Base-by-base conservation (phyloP, 306 rosid genomes). In the Sicyos edulis region DNA sequence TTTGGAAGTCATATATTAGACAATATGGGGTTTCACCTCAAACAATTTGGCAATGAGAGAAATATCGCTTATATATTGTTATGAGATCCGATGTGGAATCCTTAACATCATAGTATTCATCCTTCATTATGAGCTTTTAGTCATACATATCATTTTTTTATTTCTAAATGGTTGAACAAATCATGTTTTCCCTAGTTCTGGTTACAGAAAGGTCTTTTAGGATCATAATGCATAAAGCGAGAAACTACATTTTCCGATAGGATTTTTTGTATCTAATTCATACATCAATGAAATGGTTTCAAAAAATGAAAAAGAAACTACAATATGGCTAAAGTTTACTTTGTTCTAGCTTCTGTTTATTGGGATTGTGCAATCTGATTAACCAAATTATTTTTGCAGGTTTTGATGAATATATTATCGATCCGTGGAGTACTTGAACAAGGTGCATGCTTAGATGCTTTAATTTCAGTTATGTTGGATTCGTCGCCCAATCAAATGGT, bases 401-500 rank as follows among this genome's bases (percentile, higher is more conserved):
- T 90, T 72, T 82, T 93, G 84, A 84, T 90, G 93, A 87, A 85
- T 77, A 85, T 93, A 76, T 73, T 93, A 70, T 89, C 97, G 11
- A 82, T 86, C 59, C 85, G 92, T 7, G 92, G 96, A 62, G 93
- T 86, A 59, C 88, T 77, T 54, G 96, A 88, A 81, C 93, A 90
- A 85, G 87, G 92, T 42, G 97, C 93, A 53, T 93, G 97, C 77
- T 83, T 93, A 64, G 98, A 93, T 76, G 98, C 97, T 70, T 80
- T 93, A 72, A 79, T 91, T 77, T 82, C 95, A 10, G 82, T 90
- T 73, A 90, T 93, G 97, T 81, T 93, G 89, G 97, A 93, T 80
- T 93, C 97, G 0, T 81, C 91, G 7, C 78, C 80, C 74, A 93
- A 93, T 87, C 98, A 93, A 83, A 84, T 78, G 98, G 98, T 92